Percentiles rank a stretch among this genome's conserved stretches.
These are phyloP conservation scores for Tilletia caries DNA, from an alignment of 1,284 basidiomycete genomes.

Conservation along the genomic window DNA sequence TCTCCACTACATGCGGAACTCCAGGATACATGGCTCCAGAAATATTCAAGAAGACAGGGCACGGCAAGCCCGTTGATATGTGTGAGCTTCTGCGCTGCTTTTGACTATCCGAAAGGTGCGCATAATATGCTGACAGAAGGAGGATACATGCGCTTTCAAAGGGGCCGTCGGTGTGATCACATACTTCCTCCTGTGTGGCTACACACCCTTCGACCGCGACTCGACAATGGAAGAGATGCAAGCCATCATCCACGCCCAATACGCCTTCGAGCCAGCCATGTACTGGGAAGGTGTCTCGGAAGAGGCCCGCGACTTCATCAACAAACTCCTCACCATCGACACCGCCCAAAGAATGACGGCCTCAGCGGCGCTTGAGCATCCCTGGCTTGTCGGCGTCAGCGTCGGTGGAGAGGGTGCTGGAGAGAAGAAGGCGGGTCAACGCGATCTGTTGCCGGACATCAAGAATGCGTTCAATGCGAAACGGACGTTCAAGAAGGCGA, in stretches of 20 bases:
- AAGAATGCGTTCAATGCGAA: conserved; percentile 53
- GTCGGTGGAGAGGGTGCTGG: background rate
- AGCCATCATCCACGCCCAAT: conserved; percentile 50
- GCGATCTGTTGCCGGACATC: conserved; percentile 50
- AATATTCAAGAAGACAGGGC: conserved; percentile 89
- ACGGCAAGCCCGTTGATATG: conserved; percentile 91
- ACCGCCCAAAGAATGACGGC: conserved; percentile 42
- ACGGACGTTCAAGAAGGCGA: conserved; percentile 47
- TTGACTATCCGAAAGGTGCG: background rate
- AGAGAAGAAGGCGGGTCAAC: conserved; percentile 27
- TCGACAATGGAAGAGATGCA: conserved; percentile 52
- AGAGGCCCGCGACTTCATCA: conserved; percentile 47
- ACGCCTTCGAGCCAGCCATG: conserved; percentile 45
- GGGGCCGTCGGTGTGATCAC: conserved; percentile 51
- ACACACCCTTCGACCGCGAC: conserved; percentile 52
- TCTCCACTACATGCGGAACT: conserved; percentile 94
- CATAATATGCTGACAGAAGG: background rate
- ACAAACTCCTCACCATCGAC: conserved; percentile 45
- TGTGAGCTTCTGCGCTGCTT: conserved; percentile 50
- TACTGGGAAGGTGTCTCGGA: conserved; percentile 49
- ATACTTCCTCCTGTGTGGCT: conserved; percentile 52
- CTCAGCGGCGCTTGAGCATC: conserved; percentile 40
- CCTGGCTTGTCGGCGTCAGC: conserved; percentile 32
- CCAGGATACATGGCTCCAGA: conserved; percentile 96
- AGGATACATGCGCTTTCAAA: background rate